Base-by-base conservation (phyloP, 768 basidiomycete genomes). In the Panellus pusillus region DNA sequence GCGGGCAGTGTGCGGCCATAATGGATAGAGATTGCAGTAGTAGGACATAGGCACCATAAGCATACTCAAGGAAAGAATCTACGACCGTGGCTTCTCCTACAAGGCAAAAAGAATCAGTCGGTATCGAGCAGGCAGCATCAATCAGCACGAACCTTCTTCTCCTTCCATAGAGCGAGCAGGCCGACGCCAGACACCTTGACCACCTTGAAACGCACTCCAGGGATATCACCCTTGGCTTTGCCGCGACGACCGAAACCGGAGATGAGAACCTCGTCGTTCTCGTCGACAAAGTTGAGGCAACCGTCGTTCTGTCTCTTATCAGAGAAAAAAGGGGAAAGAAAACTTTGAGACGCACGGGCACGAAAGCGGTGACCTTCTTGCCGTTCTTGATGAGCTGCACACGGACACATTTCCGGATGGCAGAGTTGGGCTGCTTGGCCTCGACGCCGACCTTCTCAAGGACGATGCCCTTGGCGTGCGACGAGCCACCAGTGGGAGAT, bases 181-280 rank as follows among this genome's bases (percentile, higher is more conserved):
- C 97, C 97, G 63, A 99, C 97, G 70, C 97, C 97, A 50, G 97
- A 98, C 39, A 99, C 97, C 80, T 99, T 98, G 67, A 99, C 97
- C 64, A 98, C 87, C 79, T 99, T 98, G 89, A 98, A 98, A 61
- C 96, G 93, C 62, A 98, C 96, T 84, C 97, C 95, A 38, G 97
- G 97, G 77, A 99, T 98, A 90, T 98, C 96, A 87, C 92, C 97
- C 84, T 98, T 99, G 60, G 96, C 96, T 80, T 98, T 98, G 63
- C 97, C 97, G 65, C 95, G 86, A 72, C 97, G 93, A 87, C 97
- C 97, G 84, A 99, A 99, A 77, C 97, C 96, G 61, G 96, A 98
- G 73, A 98, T 98, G 63, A 97, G 89, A 63, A 99, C 97, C 76
- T 98, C 95, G 74, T 98, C 95, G 80, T 98, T 97, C 83, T 98